Conservation (phyloP, 495 filamentous ascomycete species). For the Diplogelasinospora grovesii region DNA sequence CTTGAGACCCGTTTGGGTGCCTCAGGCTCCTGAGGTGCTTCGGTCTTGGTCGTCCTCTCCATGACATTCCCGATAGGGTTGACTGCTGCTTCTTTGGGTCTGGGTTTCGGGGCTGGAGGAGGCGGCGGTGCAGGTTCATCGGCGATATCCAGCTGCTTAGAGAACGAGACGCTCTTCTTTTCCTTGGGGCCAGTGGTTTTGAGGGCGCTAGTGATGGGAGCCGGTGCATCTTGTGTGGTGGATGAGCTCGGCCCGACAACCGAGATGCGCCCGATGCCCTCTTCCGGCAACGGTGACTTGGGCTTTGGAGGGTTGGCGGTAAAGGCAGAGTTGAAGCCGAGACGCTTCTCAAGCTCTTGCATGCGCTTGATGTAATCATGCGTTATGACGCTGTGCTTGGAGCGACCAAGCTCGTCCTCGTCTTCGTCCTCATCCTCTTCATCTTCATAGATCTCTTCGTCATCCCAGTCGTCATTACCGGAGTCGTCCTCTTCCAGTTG, state of each 20-base stretch:
- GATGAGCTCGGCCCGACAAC: slow-evolving; percentile 4
- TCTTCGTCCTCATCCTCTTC: slow-evolving; percentile 50
- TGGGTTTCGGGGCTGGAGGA: slow-evolving; percentile 20
- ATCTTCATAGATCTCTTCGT: slow-evolving; percentile 48
- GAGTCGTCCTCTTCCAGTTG: slow-evolving; percentile 68
- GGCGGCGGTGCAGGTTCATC: slow-evolving; percentile 24
- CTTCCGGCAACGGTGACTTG: slow-evolving; percentile 9
- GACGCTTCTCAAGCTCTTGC: slow-evolving; percentile 71
- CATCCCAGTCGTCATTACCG: slow-evolving; percentile 46
- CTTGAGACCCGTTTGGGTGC: slow-evolving; percentile 38
- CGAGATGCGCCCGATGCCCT: slow-evolving; percentile 18
- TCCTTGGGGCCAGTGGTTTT: background rate
- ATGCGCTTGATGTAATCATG: slow-evolving; percentile 72
- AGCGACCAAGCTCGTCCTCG: slow-evolving; percentile 62
- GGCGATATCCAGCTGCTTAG: slow-evolving; percentile 67
- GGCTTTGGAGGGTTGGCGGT: slow-evolving; percentile 6
- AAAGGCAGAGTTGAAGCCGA: slow-evolving; percentile 48
- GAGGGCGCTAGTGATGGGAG: background rate
- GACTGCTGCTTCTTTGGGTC: slow-evolving; percentile 27
- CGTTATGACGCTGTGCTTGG: slow-evolving; percentile 52
- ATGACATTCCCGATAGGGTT: slow-evolving; percentile 46
- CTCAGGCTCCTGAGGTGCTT: slow-evolving; percentile 13
- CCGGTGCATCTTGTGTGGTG: background rate
- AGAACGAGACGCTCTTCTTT: slow-evolving; percentile 76
- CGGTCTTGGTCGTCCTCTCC: slow-evolving; percentile 30